Evolutionary conservation across 768 basidiomycete genomes (phyloP).

Genomic region (Leccinum incarnatum): DNA sequence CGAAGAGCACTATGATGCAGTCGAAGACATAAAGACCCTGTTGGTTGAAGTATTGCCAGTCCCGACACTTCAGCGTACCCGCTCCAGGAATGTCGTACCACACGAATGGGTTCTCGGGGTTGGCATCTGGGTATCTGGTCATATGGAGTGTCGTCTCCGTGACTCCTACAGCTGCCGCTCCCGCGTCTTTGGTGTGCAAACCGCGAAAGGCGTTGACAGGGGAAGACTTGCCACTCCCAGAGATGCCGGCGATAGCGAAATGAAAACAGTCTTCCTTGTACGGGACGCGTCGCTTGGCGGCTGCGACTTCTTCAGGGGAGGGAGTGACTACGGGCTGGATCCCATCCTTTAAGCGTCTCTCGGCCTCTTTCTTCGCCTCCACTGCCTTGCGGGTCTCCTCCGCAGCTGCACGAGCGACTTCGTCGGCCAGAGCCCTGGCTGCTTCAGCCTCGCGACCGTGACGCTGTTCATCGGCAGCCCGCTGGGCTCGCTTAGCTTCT

Average conservation of each 20-base stretch:
- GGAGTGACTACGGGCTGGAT: constrained; percentile 28
- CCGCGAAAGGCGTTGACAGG: constrained; percentile 37
- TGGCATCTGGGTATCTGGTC: constrained; percentile 26
- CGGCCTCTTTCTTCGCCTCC: too few species aligned
- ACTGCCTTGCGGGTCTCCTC: too few species aligned
- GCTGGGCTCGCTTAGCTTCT: background rate
- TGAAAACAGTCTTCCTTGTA: constrained; percentile 29
- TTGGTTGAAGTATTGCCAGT: constrained; percentile 37
- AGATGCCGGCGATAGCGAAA: constrained; percentile 32
- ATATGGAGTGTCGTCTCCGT: constrained; percentile 29
- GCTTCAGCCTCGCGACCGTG: background rate
- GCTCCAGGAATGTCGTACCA: constrained; percentile 40
- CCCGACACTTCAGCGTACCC: constrained; percentile 30
- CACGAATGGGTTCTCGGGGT: constrained; percentile 19
- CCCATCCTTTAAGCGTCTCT: constrained; percentile 16
- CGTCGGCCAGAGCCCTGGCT: background rate
- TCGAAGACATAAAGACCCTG: constrained; percentile 38
- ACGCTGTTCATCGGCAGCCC: background rate
- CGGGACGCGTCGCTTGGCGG: constrained; percentile 16
- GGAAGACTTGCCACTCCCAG: constrained; percentile 37
- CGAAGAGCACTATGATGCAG: constrained; percentile 32
- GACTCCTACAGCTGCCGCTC: constrained; percentile 30
- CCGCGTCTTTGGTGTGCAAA: constrained; percentile 15
- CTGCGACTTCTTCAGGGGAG: constrained; percentile 16
- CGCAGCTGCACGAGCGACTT: background rate